Base-by-base conservation (phyloP, 1,284 basidiomycete species). In the Stygiomarasmius scandens region DNA sequence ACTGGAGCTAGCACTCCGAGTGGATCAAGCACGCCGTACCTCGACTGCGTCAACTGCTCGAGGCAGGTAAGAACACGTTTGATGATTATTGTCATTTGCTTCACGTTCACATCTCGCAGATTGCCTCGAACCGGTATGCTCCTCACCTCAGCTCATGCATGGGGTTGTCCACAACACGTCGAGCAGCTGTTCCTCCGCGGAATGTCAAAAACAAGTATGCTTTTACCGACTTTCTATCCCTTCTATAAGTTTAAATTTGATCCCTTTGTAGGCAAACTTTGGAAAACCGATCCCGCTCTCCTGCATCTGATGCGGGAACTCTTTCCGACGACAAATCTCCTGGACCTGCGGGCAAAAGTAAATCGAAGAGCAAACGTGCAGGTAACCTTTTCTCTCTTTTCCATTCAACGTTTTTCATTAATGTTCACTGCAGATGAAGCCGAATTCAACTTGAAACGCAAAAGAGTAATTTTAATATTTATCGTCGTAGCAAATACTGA, bases 51-150 rank as follows among this genome's bases (percentile, higher is more conserved):
- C 2, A 85, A 87, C 44, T 97, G 94, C 71, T 84, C 85, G 54
- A 80, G 92, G 49, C 85, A 83, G 78, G 92, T 92, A 55, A 62
- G 24, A 36, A 20, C 22, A 36, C 45, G 10, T 25, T 20, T 47
- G 6, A 6, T 19, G 24, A 24, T 14, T 6, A 32, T 22, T 32
- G 20, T 16, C 49, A 23, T 24, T 46, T 14, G 19, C 22, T 24
- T 32, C 74, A n/a, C 5, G 38, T 58, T 27, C 20, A 32, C 29
- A 5, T 32, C 29, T 32, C n/a, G 29, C 66, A 96, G 91, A 82
- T 95, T 65, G 88, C 92, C n/a, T 93, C 93, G 5, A 94, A 88
- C 67, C 83, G 94, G 56, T 97, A 93, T 70, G 94, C 95, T 3
- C 85, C 90, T 41, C 95, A 97, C 72, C 78, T 97, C 16, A 89